A percentile compares a stretch with the other conserved stretches of the same genome.
These are phyloP conservation scores for Colletotrichum endophyticum DNA, from an alignment of 2,329 filamentous ascomycete species.

Conservation along the genomic window DNA sequence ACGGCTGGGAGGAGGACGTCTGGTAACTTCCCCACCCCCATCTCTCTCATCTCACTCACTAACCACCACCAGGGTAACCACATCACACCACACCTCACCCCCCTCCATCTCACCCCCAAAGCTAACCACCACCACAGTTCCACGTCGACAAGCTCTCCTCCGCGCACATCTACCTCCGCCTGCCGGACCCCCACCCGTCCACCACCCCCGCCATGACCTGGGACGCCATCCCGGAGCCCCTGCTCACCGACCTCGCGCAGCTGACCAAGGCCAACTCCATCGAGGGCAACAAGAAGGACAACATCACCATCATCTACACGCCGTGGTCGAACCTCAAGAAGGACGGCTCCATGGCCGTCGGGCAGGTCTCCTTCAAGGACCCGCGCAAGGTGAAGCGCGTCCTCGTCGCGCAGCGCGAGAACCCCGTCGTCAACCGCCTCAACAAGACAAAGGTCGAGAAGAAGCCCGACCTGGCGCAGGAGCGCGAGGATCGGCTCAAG, in stretches of 20 bases:
- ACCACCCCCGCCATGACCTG: conserved; percentile 50
- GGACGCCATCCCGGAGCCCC: conserved; percentile 77
- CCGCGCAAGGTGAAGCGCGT: conserved; percentile 83
- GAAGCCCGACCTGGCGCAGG: conserved; percentile 81
- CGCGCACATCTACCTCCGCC: conserved; percentile 92
- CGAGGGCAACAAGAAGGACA: conserved; percentile 99
- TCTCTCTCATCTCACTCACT: not conserved
- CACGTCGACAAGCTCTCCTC: conserved; percentile 97
- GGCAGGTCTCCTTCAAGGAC: conserved; percentile 95
- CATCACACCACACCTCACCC: not conserved
- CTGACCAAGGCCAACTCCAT: conserved; percentile 99
- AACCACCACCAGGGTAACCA: conserved; percentile 27
- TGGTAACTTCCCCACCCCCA: conserved; percentile 63
- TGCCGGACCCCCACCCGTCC: conserved; percentile 65
- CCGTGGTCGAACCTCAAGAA: conserved; percentile 97
- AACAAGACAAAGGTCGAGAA: conserved; percentile 96
- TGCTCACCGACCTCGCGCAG: conserved; percentile 91
- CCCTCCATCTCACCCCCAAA: not conserved
- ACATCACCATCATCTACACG: conserved; percentile 95
- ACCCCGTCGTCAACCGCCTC: conserved; percentile 92
- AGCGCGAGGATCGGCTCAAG: conserved; percentile 78
- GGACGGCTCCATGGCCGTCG: conserved; percentile 92
- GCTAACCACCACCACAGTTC: conserved; percentile 66
- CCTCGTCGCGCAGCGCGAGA: conserved; percentile 81
- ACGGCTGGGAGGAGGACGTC: conserved; percentile 93